These are phyloP conservation scores for Entoloma clypeatum DNA, from an alignment of 1,284 basidiomycete species.

Conservation along the genomic window DNA sequence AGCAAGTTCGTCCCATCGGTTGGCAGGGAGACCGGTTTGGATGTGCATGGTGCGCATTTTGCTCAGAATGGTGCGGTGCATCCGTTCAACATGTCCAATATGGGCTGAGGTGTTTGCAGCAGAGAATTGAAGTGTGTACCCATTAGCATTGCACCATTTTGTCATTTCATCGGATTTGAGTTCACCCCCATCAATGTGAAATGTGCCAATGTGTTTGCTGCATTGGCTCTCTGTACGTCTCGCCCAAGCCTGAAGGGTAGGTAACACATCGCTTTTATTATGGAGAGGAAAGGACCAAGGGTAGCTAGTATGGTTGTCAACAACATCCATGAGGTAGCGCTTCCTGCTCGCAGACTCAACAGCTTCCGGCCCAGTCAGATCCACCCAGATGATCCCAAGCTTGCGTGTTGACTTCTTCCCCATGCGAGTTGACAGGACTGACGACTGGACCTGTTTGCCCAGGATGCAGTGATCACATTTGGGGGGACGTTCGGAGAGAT, in stretches of 20 bases:
- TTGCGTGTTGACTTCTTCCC: constrained; percentile 18
- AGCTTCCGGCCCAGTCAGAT: constrained; percentile 27
- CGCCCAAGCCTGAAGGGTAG: constrained; percentile 24
- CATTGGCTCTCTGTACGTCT: constrained; percentile 15
- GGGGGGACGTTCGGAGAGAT: constrained; percentile 1
- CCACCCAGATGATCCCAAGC: constrained; percentile 30
- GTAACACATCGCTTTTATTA: constrained; percentile 23
- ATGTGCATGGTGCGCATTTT: no score
- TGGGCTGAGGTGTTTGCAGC: no score
- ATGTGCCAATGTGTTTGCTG: no score
- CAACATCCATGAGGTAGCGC: constrained; percentile 31
- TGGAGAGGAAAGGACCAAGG: constrained; percentile 28
- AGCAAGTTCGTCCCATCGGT: no score
- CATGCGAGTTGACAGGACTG: constrained; percentile 17
- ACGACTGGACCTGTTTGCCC: constrained; percentile 15
- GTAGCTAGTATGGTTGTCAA: constrained; percentile 30
- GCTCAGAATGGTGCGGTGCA: no score
- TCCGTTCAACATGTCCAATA: no score
- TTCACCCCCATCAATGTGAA: no score
- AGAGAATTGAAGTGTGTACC: no score
- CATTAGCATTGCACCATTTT: no score
- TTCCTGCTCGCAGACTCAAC: constrained; percentile 25
- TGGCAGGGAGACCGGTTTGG: no score
- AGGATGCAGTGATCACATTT: constrained; percentile 17
- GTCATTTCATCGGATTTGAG: no score